Conservation (phyloP, 1,139 yeast species). For the Diutina pseudorugosa region DNA sequence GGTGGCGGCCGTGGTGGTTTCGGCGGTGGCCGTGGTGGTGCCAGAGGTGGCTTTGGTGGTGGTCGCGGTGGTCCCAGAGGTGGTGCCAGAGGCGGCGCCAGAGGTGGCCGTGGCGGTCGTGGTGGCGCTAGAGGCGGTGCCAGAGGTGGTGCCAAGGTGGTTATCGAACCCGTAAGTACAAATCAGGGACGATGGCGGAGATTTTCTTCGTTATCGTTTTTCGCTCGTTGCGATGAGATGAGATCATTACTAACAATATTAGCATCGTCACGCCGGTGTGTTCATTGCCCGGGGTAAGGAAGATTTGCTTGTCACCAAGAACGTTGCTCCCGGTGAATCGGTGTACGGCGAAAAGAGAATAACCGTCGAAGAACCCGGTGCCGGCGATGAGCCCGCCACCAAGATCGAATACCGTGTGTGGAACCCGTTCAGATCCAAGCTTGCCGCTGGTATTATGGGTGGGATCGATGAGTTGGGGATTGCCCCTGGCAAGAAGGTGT, state of each 20-base stretch:
- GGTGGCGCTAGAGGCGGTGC: conserved; percentile 67
- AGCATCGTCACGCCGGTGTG: conserved; percentile 92
- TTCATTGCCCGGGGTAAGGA: conserved; percentile 99
- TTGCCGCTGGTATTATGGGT: conserved; percentile 99
- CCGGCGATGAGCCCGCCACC: conserved; percentile 75
- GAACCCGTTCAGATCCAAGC: conserved; percentile 99
- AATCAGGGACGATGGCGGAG: neutral
- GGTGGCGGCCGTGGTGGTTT: conserved; percentile 19
- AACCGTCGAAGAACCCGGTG: conserved; percentile 73
- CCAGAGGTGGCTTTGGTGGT: conserved; percentile 20
- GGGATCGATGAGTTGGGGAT: conserved; percentile 96
- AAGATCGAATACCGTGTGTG: conserved; percentile 98
- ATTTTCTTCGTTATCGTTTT: too few species aligned
- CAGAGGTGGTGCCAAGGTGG: conserved; percentile 83
- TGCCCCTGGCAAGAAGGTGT: conserved; percentile 96
- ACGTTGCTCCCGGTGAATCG: conserved; percentile 95
- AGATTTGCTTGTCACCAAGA: conserved; percentile 93
- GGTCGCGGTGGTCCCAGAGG: conserved; percentile 23
- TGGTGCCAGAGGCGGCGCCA: conserved; percentile 19
- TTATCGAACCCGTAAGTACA: conserved; percentile 59
- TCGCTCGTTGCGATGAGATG: neutral
- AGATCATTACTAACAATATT: neutral
- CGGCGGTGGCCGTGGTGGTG: conserved; percentile 19
- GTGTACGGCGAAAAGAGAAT: conserved; percentile 98
- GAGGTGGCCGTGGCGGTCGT: conserved; percentile 10